Conservation (phyloP, 208 protist species). For the Trypanosoma melophagium region DNA sequence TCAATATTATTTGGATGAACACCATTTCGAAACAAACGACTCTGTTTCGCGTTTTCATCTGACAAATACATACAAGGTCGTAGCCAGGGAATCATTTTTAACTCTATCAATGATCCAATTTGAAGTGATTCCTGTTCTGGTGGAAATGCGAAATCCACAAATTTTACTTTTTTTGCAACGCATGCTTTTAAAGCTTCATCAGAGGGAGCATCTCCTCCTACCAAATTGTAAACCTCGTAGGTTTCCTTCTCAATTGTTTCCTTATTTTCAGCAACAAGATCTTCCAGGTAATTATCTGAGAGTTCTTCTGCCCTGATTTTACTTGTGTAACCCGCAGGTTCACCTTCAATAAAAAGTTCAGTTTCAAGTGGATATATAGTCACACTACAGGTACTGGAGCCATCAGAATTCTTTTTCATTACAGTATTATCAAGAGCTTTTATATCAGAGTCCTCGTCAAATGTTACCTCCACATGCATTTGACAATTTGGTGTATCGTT, state of each 20-base stretch:
- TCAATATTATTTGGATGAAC: conserved; percentile 78
- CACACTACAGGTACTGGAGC: conserved; percentile 51
- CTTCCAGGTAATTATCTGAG: conserved; percentile 63
- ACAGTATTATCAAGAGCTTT: conserved; percentile 66
- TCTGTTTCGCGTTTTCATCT: conserved; percentile 62
- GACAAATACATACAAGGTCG: conserved; percentile 80
- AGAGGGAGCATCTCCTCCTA: conserved; percentile 38
- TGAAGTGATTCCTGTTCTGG: conserved; percentile 73
- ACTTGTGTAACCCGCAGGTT: conserved; percentile 60
- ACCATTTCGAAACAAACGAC: conserved; percentile 73
- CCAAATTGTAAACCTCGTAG: conserved; percentile 44
- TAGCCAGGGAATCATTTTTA: conserved; percentile 78
- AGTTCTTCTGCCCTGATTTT: conserved; percentile 61
- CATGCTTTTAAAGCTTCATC: conserved; percentile 63
- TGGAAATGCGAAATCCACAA: conserved; percentile 78
- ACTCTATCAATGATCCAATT: conserved; percentile 49
- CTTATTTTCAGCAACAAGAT: conserved; percentile 56
- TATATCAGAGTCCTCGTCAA: conserved; percentile 59
- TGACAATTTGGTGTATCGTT: conserved; percentile 72
- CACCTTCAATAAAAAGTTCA: conserved; percentile 69
- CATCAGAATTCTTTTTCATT: conserved; percentile 40
- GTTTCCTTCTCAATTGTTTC: conserved; percentile 56
- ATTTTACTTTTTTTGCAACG: conserved; percentile 56
- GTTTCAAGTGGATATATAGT: conserved; percentile 78
- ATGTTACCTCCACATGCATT: conserved; percentile 78